These are phyloP conservation scores for Tubosaeta sp. DNA, from an alignment of 768 basidiomycete species.

Conservation along the genomic window DNA sequence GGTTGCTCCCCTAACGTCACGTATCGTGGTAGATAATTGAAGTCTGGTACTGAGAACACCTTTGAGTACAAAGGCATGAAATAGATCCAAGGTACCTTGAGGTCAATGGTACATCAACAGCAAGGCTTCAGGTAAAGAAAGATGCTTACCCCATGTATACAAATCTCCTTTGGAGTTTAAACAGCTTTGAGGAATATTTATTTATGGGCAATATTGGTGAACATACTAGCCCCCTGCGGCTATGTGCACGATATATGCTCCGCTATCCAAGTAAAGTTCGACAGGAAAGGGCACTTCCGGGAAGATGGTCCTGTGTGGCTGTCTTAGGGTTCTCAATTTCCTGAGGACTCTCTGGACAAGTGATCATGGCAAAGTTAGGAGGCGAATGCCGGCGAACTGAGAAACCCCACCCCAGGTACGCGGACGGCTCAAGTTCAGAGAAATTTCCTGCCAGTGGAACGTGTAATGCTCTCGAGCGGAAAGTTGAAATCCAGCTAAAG, in stretches of 20 bases:
- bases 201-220: neutral
- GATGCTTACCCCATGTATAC: constrained; percentile 70
- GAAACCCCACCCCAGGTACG: constrained; percentile 55
- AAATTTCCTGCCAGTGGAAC: constrained; percentile 73
- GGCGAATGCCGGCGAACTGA: constrained; percentile 33
- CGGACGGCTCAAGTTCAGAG: constrained; percentile 70
- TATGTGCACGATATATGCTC: constrained; percentile 62
- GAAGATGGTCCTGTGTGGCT: constrained; percentile 36
- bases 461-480: constrained; percentile 62
- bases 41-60: constrained; percentile 58
- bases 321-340: no score
- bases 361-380: neutral
- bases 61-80: no score
- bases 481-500: constrained; percentile 75
- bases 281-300: constrained; percentile 59
- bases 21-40: constrained; percentile 52
- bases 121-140: neutral
- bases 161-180: constrained; percentile 70
- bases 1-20: constrained; percentile 55
- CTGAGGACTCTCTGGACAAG: constrained; percentile 46
- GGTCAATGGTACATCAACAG: constrained; percentile 20
- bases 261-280: constrained; percentile 51
- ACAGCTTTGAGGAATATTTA: neutral
- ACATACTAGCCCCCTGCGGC: constrained; percentile 80
- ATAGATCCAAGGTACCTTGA: constrained; percentile 61